These are phyloP conservation scores for Suillus spraguei DNA, from an alignment of 768 basidiomycete species.

Conservation along the genomic window DNA sequence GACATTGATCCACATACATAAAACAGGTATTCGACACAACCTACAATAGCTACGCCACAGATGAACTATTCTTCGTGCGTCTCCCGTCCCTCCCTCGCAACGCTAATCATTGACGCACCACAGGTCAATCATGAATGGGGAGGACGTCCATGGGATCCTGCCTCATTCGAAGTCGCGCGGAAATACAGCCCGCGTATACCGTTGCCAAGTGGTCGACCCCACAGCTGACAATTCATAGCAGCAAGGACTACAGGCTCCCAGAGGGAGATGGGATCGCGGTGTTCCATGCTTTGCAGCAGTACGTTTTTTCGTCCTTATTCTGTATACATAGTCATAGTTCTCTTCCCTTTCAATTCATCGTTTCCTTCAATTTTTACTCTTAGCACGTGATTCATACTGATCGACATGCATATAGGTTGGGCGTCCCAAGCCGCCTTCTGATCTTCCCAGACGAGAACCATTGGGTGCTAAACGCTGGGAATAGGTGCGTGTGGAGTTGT, in stretches of 20 bases:
- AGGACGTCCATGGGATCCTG: constrained; percentile 75
- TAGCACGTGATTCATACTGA: not conserved
- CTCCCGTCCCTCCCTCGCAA: not conserved
- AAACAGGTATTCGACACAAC: constrained; percentile 70
- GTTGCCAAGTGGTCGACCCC: constrained; percentile 88
- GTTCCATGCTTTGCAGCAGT: constrained; percentile 88
- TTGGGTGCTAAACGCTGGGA: constrained; percentile 84
- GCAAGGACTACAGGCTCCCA: constrained; percentile 86
- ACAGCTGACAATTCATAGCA: constrained; percentile 81
- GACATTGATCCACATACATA: not conserved
- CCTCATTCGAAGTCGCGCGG: constrained; percentile 52
- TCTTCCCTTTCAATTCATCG: not conserved
- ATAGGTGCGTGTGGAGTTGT: constrained; percentile 49
- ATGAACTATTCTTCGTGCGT: constrained; percentile 88
- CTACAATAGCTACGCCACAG: constrained; percentile 87
- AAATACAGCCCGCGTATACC: constrained; percentile 79
- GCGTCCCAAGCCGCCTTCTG: constrained; percentile 73
- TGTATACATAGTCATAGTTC: not conserved
- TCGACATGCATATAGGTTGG: constrained; percentile 46
- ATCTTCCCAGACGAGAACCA: constrained; percentile 93
- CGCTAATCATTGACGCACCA: constrained; percentile 5
- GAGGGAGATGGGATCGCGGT: constrained; percentile 83
- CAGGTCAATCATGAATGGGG: constrained; percentile 90
- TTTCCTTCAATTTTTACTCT: too few relatives aligned
- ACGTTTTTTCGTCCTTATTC: constrained; percentile 32